Conservation (phyloP, 2,329 filamentous ascomycete genomes). For the Beauveria varroae region DNA sequence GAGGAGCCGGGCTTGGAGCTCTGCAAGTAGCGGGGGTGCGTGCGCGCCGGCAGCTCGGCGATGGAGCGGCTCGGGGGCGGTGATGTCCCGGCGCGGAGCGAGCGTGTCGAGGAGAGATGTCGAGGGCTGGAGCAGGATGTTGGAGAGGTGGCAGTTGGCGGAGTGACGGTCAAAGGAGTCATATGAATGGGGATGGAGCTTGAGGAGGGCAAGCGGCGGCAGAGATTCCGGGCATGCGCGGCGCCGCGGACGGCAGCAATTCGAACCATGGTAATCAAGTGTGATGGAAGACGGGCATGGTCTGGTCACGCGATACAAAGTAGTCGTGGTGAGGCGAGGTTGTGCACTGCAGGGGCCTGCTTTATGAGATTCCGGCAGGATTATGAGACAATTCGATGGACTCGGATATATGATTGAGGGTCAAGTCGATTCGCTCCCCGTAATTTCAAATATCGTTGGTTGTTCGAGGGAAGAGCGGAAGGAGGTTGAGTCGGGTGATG, state of each 20-base stretch:
- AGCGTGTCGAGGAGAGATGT: not conserved
- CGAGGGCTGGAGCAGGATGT: not conserved
- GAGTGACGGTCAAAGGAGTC: not conserved
- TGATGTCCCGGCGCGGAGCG: not conserved
- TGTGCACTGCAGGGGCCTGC: not conserved
- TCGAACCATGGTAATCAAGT: not conserved
- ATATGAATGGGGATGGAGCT: not conserved
- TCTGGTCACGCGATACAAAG: not conserved
- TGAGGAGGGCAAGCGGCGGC: not conserved
- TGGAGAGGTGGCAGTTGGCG: not conserved
- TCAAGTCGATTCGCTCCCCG: too few relatives aligned
- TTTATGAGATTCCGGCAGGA: too few relatives aligned
- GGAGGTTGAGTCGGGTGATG: too few relatives aligned
- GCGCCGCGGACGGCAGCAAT: not conserved
- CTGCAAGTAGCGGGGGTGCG: conserved; percentile 28
- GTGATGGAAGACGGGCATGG: not conserved
- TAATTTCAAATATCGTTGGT: too few relatives aligned
- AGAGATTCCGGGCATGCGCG: not conserved
- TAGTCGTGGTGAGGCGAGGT: not conserved
- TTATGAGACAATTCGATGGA: too few relatives aligned
- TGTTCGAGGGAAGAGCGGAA: too few relatives aligned
- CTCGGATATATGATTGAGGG: too few relatives aligned
- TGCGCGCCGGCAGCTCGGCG: conserved; percentile 26
- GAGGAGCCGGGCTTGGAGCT: conserved; percentile 41
- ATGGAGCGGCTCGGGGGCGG: conserved; percentile 23